phyloP scores from a whole-genome alignment of 2,329 filamentous ascomycete species.

The Nothopassalora personata region DNA sequence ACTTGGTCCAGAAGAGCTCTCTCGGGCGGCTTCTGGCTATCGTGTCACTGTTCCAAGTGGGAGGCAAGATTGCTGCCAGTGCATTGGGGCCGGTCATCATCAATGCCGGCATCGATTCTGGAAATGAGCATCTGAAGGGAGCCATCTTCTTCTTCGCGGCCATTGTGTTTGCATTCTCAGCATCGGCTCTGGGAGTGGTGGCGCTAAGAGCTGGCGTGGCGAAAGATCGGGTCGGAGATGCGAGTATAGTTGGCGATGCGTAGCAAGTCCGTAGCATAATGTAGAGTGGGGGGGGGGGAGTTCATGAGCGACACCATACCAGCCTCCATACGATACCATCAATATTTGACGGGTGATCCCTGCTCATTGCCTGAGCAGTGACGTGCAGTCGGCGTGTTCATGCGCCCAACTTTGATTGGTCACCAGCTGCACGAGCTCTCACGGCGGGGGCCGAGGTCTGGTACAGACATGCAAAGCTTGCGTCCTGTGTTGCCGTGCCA shows the following conservation, averaged over 20 bases:
- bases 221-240: background rate
- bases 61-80: constrained; percentile 1
- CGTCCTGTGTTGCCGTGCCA: background rate
- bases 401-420: background rate
- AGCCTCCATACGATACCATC: too few species aligned
- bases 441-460: background rate
- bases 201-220: background rate
- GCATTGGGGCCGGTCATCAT: constrained; percentile 5
- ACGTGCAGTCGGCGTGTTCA: background rate
- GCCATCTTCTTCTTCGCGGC: constrained; percentile 8
- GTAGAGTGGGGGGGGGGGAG: too few species aligned
- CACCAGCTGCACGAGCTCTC: background rate
- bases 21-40: constrained; percentile 3
- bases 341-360: too few species aligned
- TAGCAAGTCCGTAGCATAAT: background rate
- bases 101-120: constrained; percentile 7
- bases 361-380: too few species aligned
- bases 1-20: background rate
- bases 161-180: background rate
- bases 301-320: too few species aligned
- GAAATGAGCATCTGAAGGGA: constrained; percentile 3
- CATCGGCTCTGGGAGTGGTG: background rate
- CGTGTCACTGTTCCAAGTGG: constrained; percentile 5
- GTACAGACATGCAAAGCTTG: too few species aligned
- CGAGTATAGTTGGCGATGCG: background rate